Base-by-base conservation (phyloP, 306 rosid species). In the Mucuna pruriens region DNA sequence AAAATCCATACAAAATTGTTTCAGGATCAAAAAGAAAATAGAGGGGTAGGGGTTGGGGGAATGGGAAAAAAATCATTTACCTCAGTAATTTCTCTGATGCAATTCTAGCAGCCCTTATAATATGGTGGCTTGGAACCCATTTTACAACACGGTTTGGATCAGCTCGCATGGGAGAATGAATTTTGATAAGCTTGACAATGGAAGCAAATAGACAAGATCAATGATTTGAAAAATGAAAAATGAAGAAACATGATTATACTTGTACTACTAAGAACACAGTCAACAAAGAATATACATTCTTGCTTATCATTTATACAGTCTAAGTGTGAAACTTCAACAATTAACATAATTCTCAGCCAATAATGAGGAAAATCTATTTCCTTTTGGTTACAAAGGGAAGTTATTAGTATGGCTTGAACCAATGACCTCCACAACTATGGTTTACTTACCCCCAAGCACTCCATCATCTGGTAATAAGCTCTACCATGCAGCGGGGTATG, bases 381-480 rank as follows among this genome's bases (percentile, higher is more conserved):
- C 34, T 40, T 52, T 72, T 38, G 40, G 78, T 17, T 10, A 55
- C 71, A 40, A 68, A 68, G 49, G 64, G 36, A 42, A 66, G 63
- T 67, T 42, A 75, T 66, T 25, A 69, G 60, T 49, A 71, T 62
- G 67, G 48, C 67, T 60, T 38, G 5, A 60, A 52, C 63, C 20
- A 29, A 62, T 6, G 45, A 31, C 17, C 80, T 54, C 65, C 52
- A 54, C 34, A 61, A 20, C 44, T 51, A 71, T 17, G 11, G 82
- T 70, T 34, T 73, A 87, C 99, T 89, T 91, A 95, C 99, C 23
- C 99, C 99, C 86, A 95, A 86, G 81, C 99, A 95, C 87, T 95
- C 99, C 99, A 95, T 93, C 97, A 95, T 87, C 84, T 93, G 98
- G 83, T 93, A 93, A 86, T 95, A 95, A 63, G 99, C 98, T 82